Evolutionary conservation across 2,329 filamentous ascomycete genomes (phyloP).

Genomic region (Trichophyton benhamiae): DNA sequence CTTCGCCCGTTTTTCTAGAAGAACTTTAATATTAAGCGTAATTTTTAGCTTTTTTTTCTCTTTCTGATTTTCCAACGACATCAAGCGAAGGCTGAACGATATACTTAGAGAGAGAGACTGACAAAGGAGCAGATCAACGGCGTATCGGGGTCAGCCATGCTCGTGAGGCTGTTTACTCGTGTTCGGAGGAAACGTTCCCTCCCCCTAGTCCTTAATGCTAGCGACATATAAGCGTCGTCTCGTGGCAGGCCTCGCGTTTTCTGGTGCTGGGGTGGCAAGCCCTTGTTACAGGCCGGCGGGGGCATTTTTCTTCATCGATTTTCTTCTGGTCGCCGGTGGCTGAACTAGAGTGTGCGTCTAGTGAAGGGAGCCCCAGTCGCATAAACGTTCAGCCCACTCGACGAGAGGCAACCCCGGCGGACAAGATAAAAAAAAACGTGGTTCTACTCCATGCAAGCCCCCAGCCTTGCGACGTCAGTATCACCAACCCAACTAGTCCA

Average conservation of each 20-base stretch:
- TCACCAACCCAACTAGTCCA: not conserved
- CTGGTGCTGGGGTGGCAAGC: not conserved
- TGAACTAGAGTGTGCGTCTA: not conserved
- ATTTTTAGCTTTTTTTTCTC: not conserved
- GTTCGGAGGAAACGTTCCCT: not conserved
- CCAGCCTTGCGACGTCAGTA: not conserved
- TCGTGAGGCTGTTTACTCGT: not conserved
- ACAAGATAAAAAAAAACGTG: not conserved
- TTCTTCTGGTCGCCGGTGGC: not conserved
- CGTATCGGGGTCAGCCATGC: not conserved
- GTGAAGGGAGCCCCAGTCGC: not conserved
- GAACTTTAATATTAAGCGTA: slow-evolving; percentile 1
- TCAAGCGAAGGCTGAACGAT: not conserved
- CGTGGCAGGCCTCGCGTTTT: not conserved
- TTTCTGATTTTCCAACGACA: too few species aligned
- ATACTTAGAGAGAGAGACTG: not conserved
- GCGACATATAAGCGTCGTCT: not conserved
- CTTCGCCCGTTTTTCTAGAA: not conserved
- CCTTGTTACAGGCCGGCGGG: not conserved
- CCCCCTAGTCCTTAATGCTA: not conserved
- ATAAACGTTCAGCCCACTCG: not conserved
- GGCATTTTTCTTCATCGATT: not conserved
- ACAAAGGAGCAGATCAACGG: not conserved
- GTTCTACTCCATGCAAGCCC: not conserved
- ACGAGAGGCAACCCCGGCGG: not conserved